These are phyloP conservation scores for Coemansia sp. DNA, from an alignment of 192 early-diverging fungal species.

Conservation along the genomic window DNA sequence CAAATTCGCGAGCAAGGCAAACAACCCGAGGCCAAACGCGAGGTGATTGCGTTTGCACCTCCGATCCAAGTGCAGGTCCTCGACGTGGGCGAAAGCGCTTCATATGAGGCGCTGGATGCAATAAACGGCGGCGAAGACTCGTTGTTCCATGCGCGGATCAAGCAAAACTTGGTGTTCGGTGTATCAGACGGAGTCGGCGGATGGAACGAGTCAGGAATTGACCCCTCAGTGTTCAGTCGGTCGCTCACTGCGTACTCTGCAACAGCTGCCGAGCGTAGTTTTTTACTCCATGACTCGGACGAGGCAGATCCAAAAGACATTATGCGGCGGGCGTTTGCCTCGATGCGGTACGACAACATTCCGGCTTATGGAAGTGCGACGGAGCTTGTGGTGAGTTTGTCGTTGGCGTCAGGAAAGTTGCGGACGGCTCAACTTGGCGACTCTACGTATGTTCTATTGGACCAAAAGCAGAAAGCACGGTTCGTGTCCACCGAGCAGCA, in stretches of 20 bases:
- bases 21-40: background rate
- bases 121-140: slow-evolving; percentile 54
- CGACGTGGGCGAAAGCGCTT: slow-evolving; percentile 1
- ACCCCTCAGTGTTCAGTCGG: slow-evolving; percentile 51
- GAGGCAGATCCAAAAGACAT: slow-evolving; percentile 47
- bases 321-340: slow-evolving; percentile 44
- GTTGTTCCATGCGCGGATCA: slow-evolving; percentile 41
- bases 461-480: slow-evolving; percentile 19
- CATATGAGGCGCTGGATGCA: slow-evolving; percentile 43
- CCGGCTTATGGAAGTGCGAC: slow-evolving; percentile 49
- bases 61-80: slow-evolving; percentile 54
- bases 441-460: slow-evolving; percentile 42
- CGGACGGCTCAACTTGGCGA: slow-evolving; percentile 51
- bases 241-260: slow-evolving; percentile 47
- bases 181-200: slow-evolving; percentile 54
- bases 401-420: slow-evolving; percentile 26
- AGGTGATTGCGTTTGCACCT: slow-evolving; percentile 33
- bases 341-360: slow-evolving; percentile 36
- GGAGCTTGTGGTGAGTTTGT: slow-evolving; percentile 35
- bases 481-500: slow-evolving; percentile 50
- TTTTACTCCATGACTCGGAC: slow-evolving; percentile 51
- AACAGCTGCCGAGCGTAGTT: slow-evolving; percentile 18
- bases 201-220: slow-evolving; percentile 52
- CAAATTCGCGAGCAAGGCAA: slow-evolving; percentile 20
- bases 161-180: slow-evolving; percentile 49